Evolutionary conservation across 495 filamentous ascomycete species (phyloP).

Genomic region (Penicillium samsonianum): DNA sequence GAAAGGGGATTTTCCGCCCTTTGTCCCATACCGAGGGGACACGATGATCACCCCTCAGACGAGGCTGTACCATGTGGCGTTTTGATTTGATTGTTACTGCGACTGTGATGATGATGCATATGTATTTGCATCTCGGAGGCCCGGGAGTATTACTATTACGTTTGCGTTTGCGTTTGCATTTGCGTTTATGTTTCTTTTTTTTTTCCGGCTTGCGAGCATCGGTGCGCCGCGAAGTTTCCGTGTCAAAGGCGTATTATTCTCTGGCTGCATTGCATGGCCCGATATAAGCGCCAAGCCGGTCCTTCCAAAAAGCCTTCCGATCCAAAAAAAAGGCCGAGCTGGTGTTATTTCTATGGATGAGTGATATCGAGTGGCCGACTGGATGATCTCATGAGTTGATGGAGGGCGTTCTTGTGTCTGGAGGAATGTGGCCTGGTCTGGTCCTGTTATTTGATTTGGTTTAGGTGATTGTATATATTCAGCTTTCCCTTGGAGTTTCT

Average conservation of each 20-base stretch:
- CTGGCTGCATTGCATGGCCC: background rate
- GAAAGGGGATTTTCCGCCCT: background rate
- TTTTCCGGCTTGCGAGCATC: background rate
- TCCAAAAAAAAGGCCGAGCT: background rate
- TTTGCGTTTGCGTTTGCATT: background rate
- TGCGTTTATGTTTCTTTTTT: background rate
- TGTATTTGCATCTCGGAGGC: background rate
- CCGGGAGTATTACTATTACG: constrained; percentile 8
- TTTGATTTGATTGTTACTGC: constrained; percentile 5
- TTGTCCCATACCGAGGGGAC: background rate
- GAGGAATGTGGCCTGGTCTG: background rate
- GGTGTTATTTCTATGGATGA: background rate
- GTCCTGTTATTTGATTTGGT: background rate
- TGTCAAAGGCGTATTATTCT: background rate
- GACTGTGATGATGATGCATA: constrained; percentile 4
- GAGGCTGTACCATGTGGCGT: constrained; percentile 28
- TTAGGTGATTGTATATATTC: constrained; percentile 1
- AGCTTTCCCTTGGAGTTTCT: background rate
- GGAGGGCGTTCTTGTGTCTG: constrained; percentile 1
- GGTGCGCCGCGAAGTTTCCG: background rate
- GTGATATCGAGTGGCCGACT: constrained; percentile 4
- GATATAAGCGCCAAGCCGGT: background rate
- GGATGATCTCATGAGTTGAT: constrained; percentile 13
- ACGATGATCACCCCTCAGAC: constrained; percentile 23
- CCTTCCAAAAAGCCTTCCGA: background rate